Base-by-base conservation (phyloP, 129 eudicot genomes). In the Flaveria linearis region DNA sequence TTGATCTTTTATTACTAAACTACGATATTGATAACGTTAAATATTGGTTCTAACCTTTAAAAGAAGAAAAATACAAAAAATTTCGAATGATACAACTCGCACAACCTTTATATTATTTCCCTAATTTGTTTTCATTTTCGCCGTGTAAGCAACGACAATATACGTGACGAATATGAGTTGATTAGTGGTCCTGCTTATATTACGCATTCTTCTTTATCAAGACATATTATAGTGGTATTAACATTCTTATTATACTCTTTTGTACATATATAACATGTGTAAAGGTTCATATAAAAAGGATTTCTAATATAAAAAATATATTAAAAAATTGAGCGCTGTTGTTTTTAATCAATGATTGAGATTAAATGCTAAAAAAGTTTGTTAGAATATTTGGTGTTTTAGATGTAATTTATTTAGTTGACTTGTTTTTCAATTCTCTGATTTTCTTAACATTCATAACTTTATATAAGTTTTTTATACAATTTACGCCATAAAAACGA, bases 51-150 rank as follows among this genome's bases (percentile, higher is more conserved):
- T 66, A 41, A 26, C 60, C 22, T 80, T 26, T 26, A 53, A 73
- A 80, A 80, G 28, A 45, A 73, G 79, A 80, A 67, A 67, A 66
- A 55, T 53, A 67, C 79, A 80, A 73, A 63, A 68, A 42, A 53
- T 3, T 28, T 56, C 12, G 30, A 80, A 67, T 41, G 13, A 67
- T 55, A 66, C 75, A 66, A 71, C 47, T 62, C 47, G 22, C 64
- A 20, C 68, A 12, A 50, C 63, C 33, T 55, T 73, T 39, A 72
- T 62, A 22, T 26, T 36, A n/a, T 68, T 43, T 68, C 6, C 62
- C 69, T 42, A 73, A 43, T 66, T 53, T 45, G 63, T 43, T 25
- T 67, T 73, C 58, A 51, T 33, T 42, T 9, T 79, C 68, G 41
- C 68, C 68, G 68, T 61, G 68, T 61, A 61, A 61, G 68, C 68